Conservation (phyloP, 352 stramenopile species). For the Pythium scleroteichum region DNA sequence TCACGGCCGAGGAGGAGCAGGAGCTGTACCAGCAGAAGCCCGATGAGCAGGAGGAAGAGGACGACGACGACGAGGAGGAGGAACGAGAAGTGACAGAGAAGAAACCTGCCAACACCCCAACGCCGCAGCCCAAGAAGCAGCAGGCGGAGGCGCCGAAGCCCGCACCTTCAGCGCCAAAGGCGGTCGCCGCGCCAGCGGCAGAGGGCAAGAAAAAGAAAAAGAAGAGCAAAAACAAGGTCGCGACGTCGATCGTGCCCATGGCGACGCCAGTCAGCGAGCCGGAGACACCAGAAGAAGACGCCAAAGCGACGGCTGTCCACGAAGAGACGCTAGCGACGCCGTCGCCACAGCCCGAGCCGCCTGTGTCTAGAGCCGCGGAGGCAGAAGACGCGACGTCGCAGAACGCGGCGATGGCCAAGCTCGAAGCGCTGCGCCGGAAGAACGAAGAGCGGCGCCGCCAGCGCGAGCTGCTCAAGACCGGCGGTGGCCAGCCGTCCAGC, state of each 20-base stretch:
- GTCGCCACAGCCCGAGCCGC: too few relatives aligned
- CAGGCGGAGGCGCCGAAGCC: constrained; percentile 17
- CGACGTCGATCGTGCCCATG: constrained; percentile 36
- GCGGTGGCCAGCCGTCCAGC: constrained; percentile 8
- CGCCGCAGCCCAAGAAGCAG: background rate
- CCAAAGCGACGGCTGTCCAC: too few relatives aligned
- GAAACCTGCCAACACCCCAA: constrained; percentile 17
- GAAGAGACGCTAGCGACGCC: too few relatives aligned
- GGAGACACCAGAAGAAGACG: constrained; percentile 22
- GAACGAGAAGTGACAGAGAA: constrained; percentile 21
- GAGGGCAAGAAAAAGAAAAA: constrained; percentile 27
- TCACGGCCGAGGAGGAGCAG: constrained; percentile 45
- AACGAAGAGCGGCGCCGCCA: constrained; percentile 74
- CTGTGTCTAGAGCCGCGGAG: background rate
- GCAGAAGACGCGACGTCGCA: constrained; percentile 42
- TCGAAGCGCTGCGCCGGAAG: constrained; percentile 72
- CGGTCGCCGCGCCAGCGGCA: background rate
- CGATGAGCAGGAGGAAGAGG: constrained; percentile 28
- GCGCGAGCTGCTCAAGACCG: constrained; percentile 30
- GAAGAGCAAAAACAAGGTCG: constrained; percentile 27
- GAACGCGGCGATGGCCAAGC: constrained; percentile 63
- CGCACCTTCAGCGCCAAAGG: background rate
- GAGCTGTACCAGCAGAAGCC: constrained; percentile 54
- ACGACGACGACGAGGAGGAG: constrained; percentile 24
- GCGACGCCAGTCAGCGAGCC: background rate